Evolutionary conservation across 83 land plant genomes (phyloP).

Genomic region (Picea engelmannii): DNA sequence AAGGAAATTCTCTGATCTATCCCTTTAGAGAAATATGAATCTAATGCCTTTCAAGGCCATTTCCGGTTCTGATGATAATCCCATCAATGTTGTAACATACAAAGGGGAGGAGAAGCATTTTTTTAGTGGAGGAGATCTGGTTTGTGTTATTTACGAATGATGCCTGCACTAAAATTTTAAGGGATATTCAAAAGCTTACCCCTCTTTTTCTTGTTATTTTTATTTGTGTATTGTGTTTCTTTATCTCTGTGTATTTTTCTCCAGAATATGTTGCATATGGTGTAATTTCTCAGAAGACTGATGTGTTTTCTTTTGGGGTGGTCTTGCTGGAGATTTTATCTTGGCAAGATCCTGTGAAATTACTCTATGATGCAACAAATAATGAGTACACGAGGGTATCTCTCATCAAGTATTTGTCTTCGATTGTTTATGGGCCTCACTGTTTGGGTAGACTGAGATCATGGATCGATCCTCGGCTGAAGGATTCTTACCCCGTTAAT

Average conservation of each 20-base stretch:
- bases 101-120: too few relatives aligned
- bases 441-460: constrained; percentile 20
- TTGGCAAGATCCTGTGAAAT: constrained; percentile 26
- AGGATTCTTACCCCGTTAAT: constrained; percentile 40
- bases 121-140: too few relatives aligned
- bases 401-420: constrained; percentile 16
- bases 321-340: constrained; percentile 30
- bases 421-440: constrained; percentile 18
- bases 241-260: neutral
- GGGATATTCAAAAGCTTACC: too few relatives aligned
- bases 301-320: constrained; percentile 36
- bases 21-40: too few relatives aligned
- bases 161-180: too few relatives aligned
- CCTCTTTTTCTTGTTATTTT: too few relatives aligned
- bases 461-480: constrained; percentile 38
- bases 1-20: too few relatives aligned
- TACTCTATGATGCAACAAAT: constrained; percentile 2
- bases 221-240: too few relatives aligned
- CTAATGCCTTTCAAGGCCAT: too few relatives aligned
- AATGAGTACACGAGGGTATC: constrained; percentile 12
- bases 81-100: too few relatives aligned
- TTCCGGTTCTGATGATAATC: too few relatives aligned
- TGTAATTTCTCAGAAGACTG: constrained; percentile 25
- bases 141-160: too few relatives aligned
- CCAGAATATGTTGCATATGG: constrained; percentile 34